Base-by-base conservation (phyloP, 495 filamentous ascomycete species). In the Aspergillus leporis region DNA sequence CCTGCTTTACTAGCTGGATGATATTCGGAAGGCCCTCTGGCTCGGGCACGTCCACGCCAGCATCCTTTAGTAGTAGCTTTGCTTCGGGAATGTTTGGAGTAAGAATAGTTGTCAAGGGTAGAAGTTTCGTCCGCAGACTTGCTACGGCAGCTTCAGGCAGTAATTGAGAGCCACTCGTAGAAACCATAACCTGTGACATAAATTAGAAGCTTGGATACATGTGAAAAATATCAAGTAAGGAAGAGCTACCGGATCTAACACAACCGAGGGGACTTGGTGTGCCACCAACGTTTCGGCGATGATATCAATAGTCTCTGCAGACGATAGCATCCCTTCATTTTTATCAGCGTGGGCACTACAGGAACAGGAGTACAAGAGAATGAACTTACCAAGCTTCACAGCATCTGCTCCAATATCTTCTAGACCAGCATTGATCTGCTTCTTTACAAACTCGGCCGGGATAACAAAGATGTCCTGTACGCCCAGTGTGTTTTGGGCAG, bases 31-130 rank as follows among this genome's bases (percentile, higher is more conserved):
- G 66, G 40, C 77, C 78, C 4, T 79, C 66, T 2, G 86, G 79
- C 4, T 87, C 79, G 4, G 73, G 49, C 12, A 72, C 65, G 14
- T 74, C 66, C n/a, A 72, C 36, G 0, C 85, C 84, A 10, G 83
- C 71, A 56, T 87, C 77, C 50, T 84, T 73, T 16, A 97, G 73
- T 1, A 98, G 77, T 3, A 91, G 77, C 43, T 81, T 79, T 2
- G 93, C 94, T 74, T 98, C 94, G 5, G 93, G 92, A 21, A 97
- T 82, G 66, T 98, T 98, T 4, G 94, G 93, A 0, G 94, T 98
- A 23, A 97, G 71, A 50, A 98, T 74, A 1, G 87, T 93, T 0
- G 92, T 84, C 48, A 85, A 66, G 3, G 90, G 90, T n/a, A 98
- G 82, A 14, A 98, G 70, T 36, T 83, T 74, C 25, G 81, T 74